phyloP scores from a whole-genome alignment of 2,329 filamentous ascomycete species.

The Alternaria sp. region DNA sequence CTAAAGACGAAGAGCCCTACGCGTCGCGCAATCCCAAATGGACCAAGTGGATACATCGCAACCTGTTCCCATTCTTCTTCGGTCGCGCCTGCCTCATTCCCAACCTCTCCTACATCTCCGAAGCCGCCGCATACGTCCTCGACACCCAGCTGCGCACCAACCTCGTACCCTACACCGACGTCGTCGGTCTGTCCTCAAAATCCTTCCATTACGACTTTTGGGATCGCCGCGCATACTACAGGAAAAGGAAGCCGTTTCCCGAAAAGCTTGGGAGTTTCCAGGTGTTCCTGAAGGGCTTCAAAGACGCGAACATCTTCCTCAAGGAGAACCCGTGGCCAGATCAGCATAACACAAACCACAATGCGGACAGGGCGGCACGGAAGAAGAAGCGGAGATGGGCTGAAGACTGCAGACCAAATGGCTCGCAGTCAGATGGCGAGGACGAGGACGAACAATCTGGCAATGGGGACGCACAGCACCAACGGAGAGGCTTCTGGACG shows the following conservation, averaged over 20 bases:
- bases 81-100: conserved; percentile 94
- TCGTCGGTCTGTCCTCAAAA: conserved; percentile 92
- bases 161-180: conserved; percentile 94
- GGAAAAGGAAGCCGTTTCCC: conserved; percentile 84
- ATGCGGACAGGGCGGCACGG: conserved; percentile 69
- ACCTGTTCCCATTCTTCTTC: conserved; percentile 96
- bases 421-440: conserved; percentile 65
- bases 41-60: conserved; percentile 99
- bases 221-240: conserved; percentile 87
- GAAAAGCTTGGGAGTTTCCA: conserved; percentile 96
- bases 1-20: conserved; percentile 98
- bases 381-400: conserved; percentile 74
- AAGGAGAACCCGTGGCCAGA: conserved; percentile 97
- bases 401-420: conserved; percentile 77
- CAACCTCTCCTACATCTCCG: conserved; percentile 96
- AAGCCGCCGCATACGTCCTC: conserved; percentile 94
- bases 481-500: conserved; percentile 78
- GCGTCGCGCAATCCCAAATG: conserved; percentile 97
- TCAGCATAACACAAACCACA: conserved; percentile 73
- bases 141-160: conserved; percentile 89
- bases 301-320: conserved; percentile 94
- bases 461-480: conserved; percentile 42
- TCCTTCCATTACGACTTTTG: conserved; percentile 99
- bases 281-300: conserved; percentile 95
- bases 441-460: conserved; percentile 59